Evolutionary conservation across 768 basidiomycete species (phyloP).

Genomic region (Termitomyces sp.): DNA sequence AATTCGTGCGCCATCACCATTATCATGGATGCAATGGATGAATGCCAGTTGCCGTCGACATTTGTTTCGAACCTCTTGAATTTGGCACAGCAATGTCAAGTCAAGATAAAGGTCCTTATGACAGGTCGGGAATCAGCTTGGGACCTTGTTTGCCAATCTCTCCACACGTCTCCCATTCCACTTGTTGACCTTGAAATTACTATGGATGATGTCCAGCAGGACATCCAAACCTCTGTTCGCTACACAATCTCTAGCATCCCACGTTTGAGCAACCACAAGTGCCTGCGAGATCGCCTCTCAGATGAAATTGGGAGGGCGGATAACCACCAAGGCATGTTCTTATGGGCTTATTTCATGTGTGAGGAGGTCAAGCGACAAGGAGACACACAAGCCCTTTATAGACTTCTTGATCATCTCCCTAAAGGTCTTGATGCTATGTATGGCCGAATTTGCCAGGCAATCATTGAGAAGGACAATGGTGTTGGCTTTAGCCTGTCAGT

Average conservation of each 20-base stretch:
- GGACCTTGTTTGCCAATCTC: neutral
- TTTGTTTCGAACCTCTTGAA: neutral
- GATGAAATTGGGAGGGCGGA: neutral
- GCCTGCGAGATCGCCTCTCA: neutral
- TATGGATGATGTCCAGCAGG: conserved; percentile 1
- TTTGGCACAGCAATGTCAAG: neutral
- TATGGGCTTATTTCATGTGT: conserved; percentile 11
- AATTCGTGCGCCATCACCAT: neutral
- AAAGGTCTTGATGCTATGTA: conserved; percentile 11
- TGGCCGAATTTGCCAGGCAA: conserved; percentile 3
- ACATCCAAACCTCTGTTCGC: conserved; percentile 3
- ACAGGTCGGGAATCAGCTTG: conserved; percentile 7
- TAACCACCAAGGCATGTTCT: conserved; percentile 14
- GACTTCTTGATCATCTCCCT: conserved; percentile 2
- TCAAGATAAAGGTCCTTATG: neutral
- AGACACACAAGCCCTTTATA: neutral
- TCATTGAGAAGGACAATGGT: conserved; percentile 5
- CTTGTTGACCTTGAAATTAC: conserved; percentile 4
- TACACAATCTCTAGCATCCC: neutral
- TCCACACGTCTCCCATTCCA: neutral
- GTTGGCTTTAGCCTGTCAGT: conserved; percentile 5
- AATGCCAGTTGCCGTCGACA: conserved; percentile 1
- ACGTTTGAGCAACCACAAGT: neutral
- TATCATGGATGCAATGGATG: conserved; percentile 10
- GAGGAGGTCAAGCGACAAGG: conserved; percentile 11